These are phyloP conservation scores for Pterulicium gracile DNA, from an alignment of 1,284 basidiomycete species.

Conservation along the genomic window DNA sequence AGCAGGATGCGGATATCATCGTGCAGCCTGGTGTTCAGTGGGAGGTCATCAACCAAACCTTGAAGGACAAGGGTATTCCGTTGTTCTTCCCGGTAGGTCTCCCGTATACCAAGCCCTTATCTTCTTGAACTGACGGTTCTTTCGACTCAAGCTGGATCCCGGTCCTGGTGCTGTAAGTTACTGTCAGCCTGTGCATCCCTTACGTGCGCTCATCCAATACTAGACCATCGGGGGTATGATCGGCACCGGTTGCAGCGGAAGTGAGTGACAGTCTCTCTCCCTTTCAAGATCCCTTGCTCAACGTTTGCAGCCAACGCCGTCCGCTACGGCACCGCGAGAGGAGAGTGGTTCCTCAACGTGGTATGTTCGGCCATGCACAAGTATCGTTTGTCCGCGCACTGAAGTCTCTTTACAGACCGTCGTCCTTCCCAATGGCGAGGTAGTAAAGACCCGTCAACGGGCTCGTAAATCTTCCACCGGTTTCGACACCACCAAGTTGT, in stretches of 20 bases:
- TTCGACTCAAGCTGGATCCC: slow-evolving; percentile 39
- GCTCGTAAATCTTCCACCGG: slow-evolving; percentile 71
- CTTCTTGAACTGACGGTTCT: neutral
- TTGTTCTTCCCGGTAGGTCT: slow-evolving; percentile 57
- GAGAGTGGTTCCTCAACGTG: slow-evolving; percentile 62
- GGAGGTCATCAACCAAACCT: slow-evolving; percentile 77
- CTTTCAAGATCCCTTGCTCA: neutral
- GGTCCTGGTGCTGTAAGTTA: slow-evolving; percentile 38
- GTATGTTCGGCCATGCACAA: slow-evolving; percentile 22
- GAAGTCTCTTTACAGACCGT: slow-evolving; percentile 38
- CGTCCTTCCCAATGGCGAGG: slow-evolving; percentile 70
- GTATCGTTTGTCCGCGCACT: neutral
- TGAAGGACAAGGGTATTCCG: slow-evolving; percentile 59
- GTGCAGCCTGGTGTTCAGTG: slow-evolving; percentile 80
- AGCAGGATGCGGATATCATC: slow-evolving; percentile 58
- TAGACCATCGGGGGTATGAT: slow-evolving; percentile 50
- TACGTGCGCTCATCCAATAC: no score
- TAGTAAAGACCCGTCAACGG: slow-evolving; percentile 68
- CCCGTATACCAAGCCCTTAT: neutral
- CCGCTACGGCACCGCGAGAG: slow-evolving; percentile 69
- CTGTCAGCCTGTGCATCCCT: neutral
- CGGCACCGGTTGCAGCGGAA: slow-evolving; percentile 44
- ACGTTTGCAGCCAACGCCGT: slow-evolving; percentile 61
- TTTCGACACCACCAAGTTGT: slow-evolving; percentile 71
- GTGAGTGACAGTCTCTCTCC: slow-evolving; percentile 20